Conservation (phyloP, 192 early-diverging fungal species). For the Blastocladiella britannica region DNA sequence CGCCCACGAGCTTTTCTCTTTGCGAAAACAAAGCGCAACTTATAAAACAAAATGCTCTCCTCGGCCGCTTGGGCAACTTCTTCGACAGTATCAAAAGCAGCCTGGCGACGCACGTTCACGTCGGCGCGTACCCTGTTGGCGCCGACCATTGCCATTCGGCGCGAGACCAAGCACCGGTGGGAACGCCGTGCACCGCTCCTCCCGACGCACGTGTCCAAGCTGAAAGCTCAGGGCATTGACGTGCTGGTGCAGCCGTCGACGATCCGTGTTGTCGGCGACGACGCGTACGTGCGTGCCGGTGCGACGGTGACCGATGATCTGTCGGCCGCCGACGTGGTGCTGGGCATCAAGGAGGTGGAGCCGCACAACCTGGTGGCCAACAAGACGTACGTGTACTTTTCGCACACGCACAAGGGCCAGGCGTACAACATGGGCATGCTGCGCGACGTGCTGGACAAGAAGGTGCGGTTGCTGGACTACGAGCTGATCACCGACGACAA, state of each 20-base stretch:
- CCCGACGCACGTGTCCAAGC: conserved; percentile 58
- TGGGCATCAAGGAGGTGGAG: conserved; percentile 95
- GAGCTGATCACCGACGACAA: conserved; percentile 70
- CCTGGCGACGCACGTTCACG: too few relatives aligned
- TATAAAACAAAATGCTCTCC: too few relatives aligned
- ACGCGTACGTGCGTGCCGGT: conserved; percentile 60
- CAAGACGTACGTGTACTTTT: conserved; percentile 89
- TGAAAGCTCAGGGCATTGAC: conserved; percentile 63
- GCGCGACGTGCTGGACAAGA: conserved; percentile 70
- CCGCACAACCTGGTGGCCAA: conserved; percentile 51
- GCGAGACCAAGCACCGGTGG: conserved; percentile 95
- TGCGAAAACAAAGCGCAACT: too few relatives aligned
- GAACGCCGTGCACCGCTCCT: conserved; percentile 80
- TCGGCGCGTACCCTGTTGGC: too few relatives aligned
- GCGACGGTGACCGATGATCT: conserved; percentile 71
- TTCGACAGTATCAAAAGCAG: too few relatives aligned
- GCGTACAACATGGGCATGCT: conserved; percentile 82
- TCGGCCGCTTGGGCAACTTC: too few relatives aligned
- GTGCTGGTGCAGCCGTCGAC: conserved; percentile 83
- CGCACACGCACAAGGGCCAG: conserved; percentile 95
- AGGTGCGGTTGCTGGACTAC: conserved; percentile 84
- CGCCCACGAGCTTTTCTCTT: too few relatives aligned
- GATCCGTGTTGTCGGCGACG: conserved; percentile 75
- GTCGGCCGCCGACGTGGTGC: conserved; percentile 66
- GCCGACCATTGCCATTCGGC: conserved; percentile 68